Evolutionary conservation across 140 eudicot species (phyloP).

Genomic region (Cichorium intybus): DNA sequence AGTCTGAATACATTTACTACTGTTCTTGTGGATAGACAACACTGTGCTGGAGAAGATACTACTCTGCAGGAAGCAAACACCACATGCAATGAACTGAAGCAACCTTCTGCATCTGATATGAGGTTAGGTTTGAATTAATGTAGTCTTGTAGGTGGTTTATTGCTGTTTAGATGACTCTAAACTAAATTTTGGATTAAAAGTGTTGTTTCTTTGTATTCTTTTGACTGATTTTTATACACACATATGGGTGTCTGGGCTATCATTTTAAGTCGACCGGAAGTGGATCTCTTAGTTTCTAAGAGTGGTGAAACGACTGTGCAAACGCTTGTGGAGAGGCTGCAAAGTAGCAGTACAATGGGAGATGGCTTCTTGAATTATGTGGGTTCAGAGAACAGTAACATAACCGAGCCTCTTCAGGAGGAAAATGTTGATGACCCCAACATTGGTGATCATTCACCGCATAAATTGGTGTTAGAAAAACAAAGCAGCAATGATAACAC

Average conservation of each 20-base stretch:
- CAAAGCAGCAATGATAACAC: neutral
- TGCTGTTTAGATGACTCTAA: too few species aligned
- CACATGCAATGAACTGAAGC: neutral
- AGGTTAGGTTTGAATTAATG: neutral
- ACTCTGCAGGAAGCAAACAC: neutral
- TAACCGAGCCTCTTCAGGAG: neutral
- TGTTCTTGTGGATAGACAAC: too few species aligned
- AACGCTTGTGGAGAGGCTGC: too few species aligned
- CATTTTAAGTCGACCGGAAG: neutral
- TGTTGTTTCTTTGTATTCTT: neutral
- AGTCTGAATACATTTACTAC: too few species aligned
- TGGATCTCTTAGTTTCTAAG: too few species aligned
- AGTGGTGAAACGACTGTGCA: too few species aligned
- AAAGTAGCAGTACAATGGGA: too few species aligned
- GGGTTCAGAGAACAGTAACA: neutral
- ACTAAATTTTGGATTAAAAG: too few species aligned
- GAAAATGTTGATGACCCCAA: neutral
- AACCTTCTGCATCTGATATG: neutral
- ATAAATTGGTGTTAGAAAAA: neutral
- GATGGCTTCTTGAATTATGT: neutral
- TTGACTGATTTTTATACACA: neutral
- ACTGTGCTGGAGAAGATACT: too few species aligned
- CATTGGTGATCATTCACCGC: neutral
- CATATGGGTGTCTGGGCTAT: neutral
- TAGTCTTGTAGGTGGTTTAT: neutral